Conservation (phyloP, 2,329 filamentous ascomycete genomes). For the Fusarium buxicola region DNA sequence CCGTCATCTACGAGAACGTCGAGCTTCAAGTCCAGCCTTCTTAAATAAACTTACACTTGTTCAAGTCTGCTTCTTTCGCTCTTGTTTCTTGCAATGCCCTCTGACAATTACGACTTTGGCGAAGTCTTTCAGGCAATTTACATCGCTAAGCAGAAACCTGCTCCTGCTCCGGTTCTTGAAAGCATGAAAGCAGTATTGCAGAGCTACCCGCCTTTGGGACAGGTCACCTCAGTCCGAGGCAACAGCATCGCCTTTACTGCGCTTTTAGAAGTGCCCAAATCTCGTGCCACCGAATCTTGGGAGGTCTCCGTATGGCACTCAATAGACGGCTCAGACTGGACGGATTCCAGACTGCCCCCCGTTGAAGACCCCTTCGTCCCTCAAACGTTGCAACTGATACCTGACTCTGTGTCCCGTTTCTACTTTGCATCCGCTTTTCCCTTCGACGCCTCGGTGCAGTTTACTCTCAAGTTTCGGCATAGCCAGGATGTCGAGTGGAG, state of each 20-base stretch:
- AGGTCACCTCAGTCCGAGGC: slow-evolving; percentile 71
- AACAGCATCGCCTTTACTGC: slow-evolving; percentile 71
- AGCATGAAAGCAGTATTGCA: slow-evolving; percentile 56
- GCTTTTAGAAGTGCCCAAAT: slow-evolving; percentile 73
- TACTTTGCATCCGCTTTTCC: slow-evolving; percentile 67
- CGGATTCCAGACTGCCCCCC: slow-evolving; percentile 60
- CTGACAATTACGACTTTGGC: slow-evolving; percentile 50
- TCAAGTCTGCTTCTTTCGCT: slow-evolving; percentile 19
- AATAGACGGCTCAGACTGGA: slow-evolving; percentile 65
- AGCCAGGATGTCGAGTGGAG: slow-evolving; percentile 68
- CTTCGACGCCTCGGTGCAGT: slow-evolving; percentile 64
- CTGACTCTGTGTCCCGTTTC: slow-evolving; percentile 49
- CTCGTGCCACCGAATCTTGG: slow-evolving; percentile 69
- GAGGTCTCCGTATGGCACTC: slow-evolving; percentile 81
- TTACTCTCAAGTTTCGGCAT: slow-evolving; percentile 78
- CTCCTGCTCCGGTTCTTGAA: slow-evolving; percentile 42
- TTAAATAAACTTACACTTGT: slow-evolving; percentile 25
- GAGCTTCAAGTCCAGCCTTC: neutral
- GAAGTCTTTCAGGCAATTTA: slow-evolving; percentile 53
- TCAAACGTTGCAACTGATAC: slow-evolving; percentile 61
- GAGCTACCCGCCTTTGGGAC: slow-evolving; percentile 78
- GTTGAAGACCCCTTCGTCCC: slow-evolving; percentile 51
- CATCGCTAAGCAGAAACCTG: slow-evolving; percentile 53
- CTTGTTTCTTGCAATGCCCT: slow-evolving; percentile 40
- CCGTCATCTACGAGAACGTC: neutral